Evolutionary conservation across 306 rosid species (phyloP).

Genomic region (Trifolium dubium): DNA sequence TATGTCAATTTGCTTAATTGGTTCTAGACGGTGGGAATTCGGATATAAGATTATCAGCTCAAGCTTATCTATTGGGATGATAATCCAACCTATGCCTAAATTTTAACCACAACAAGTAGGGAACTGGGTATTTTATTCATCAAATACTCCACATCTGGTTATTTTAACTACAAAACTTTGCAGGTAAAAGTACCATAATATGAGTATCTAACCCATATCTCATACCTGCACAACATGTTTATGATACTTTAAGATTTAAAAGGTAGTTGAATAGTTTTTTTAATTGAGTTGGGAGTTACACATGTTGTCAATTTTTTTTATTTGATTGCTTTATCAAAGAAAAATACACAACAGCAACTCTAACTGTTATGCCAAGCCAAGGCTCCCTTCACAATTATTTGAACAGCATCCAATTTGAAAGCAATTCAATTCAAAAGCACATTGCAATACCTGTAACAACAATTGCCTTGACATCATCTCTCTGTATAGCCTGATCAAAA

Average conservation of each 20-base stretch:
- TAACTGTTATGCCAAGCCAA: too few species aligned
- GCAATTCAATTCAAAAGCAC: conserved; percentile 17
- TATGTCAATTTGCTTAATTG: conserved; percentile 23
- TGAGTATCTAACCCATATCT: neutral
- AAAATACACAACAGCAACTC: too few species aligned
- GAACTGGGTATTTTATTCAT: too few species aligned
- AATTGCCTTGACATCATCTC: conserved; percentile 91
- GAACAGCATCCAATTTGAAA: conserved; percentile 27
- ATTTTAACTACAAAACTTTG: too few species aligned
- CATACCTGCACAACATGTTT: neutral
- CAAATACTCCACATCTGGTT: too few species aligned
- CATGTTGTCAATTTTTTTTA: too few species aligned
- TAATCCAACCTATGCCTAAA: neutral
- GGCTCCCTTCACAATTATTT: neutral
- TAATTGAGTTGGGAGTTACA: neutral
- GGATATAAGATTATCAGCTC: conserved; percentile 13
- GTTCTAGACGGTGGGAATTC: neutral
- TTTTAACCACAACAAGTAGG: neutral
- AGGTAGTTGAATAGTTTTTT: neutral
- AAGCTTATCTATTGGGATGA: neutral
- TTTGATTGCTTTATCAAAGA: too few species aligned
- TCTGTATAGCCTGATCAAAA: conserved; percentile 70
- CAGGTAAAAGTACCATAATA: too few species aligned
- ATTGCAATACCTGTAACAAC: conserved; percentile 71
- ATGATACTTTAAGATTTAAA: neutral